These are phyloP conservation scores for Phytopythium helicoides DNA, from an alignment of 352 stramenopile genomes.

Conservation along the genomic window DNA sequence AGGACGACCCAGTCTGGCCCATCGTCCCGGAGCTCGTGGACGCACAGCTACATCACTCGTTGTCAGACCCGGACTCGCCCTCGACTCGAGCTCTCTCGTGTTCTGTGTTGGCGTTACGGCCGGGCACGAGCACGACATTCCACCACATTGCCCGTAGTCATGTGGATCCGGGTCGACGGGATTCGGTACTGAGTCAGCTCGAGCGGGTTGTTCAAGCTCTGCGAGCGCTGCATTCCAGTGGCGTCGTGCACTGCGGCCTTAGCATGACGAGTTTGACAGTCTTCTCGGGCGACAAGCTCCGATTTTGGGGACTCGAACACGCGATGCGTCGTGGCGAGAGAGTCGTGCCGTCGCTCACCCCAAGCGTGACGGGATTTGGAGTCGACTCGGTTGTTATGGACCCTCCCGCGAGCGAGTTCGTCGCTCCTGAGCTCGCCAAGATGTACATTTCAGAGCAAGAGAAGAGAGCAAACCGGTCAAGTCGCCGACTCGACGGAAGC, in stretches of 20 bases:
- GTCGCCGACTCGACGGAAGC: constrained; percentile 5
- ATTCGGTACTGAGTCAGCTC: constrained; percentile 32
- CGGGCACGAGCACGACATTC: constrained; percentile 35
- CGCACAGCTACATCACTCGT: constrained; percentile 30
- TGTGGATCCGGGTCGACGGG: constrained; percentile 26
- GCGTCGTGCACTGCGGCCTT: constrained; percentile 54
- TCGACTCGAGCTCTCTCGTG: constrained; percentile 2
- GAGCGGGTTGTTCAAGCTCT: constrained; percentile 33
- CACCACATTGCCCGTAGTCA: constrained; percentile 28
- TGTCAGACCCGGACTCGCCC: constrained; percentile 15
- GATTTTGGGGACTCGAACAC: constrained; percentile 52
- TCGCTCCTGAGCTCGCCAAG: constrained; percentile 46
- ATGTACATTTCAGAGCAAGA: constrained; percentile 4
- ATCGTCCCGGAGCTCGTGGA: constrained; percentile 40
- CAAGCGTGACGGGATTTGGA: not conserved
- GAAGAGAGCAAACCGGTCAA: constrained; percentile 7
- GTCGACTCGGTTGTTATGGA: constrained; percentile 2
- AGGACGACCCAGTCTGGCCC: constrained; percentile 10
- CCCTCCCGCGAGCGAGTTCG: constrained; percentile 24
- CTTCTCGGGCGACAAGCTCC: constrained; percentile 32
- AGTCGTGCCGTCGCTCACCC: constrained; percentile 7
- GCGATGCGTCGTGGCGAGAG: constrained; percentile 27
- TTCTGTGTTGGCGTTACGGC: constrained; percentile 42
- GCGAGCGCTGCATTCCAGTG: constrained; percentile 38
- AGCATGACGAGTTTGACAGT: constrained; percentile 39